Base-by-base conservation (phyloP, 257 asterid species). In the Fraxinus anomala region DNA sequence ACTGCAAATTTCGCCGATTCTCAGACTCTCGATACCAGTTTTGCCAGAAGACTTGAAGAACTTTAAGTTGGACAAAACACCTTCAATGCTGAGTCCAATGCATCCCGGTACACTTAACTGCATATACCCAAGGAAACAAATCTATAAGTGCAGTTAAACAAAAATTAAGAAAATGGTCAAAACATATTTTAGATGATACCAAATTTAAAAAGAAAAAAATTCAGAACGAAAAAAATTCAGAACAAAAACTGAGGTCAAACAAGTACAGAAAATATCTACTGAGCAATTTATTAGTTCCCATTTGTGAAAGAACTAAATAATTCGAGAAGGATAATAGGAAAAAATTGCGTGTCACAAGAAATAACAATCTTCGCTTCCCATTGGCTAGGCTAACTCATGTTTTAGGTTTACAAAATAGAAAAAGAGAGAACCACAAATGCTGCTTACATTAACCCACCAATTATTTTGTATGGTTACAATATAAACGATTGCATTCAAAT, bases 31-130 rank as follows among this genome's bases (percentile, higher is more conserved):
- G 79, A 94, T 89, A 59, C 94, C 96, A 8, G 90, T 91, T 40
- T 10, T 13, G 47, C 89, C 87, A 49, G 79, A 66, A 40, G 92
- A 88, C 75, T 84, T 88, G 42, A 87, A 87, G 75, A 71, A 42
- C 91, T 86, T 92, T 75, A 94, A 68, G 78, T 82, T 87, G 30
- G 78, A 54, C 78, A 92, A 68, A 37, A 93, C 39, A 17, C 83
- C 73, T 66, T 88, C 90, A 77, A 82, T 66, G 6, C 74, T 67
- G 49, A 92, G 89, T 65, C 75, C 85, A 28, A 5, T 65, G 80
- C 95, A 94, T 65, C 95, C 97, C 0, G 88, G 81, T 54, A 91
- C 88, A 47, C 91, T 87, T 80, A 94, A 87, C 98, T 94, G 89
- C 85, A 87, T 47, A 54, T 74, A 36, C 56, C 70, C 74, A 39